Percentiles rank a stretch among this genome's conserved stretches.
phyloP scores from a whole-genome alignment of 1,284 basidiomycete genomes.

The Athelia sp. region DNA sequence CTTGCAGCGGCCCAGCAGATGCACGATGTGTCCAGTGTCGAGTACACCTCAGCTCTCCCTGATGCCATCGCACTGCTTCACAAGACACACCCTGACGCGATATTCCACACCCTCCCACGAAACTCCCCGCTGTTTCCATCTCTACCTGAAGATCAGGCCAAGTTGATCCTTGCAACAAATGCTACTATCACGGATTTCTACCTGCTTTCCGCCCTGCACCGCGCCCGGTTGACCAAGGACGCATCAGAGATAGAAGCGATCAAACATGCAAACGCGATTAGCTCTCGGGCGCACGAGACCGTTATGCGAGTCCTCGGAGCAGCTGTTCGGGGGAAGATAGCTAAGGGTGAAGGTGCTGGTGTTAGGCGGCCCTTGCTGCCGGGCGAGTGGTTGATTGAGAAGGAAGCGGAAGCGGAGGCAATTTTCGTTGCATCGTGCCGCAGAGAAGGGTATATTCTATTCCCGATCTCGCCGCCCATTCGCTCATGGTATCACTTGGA shows the following conservation, averaged over 20 bases:
- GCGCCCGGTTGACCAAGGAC: constrained; percentile 75
- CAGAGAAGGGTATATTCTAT: constrained; percentile 66
- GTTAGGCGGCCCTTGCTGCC: constrained; percentile 56
- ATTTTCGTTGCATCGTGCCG: constrained; percentile 86
- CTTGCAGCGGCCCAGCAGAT: constrained; percentile 47
- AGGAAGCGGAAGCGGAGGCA: constrained; percentile 88
- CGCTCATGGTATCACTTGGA: constrained; percentile 1
- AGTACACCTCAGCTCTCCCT: constrained; percentile 44
- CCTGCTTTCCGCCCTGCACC: constrained; percentile 72
- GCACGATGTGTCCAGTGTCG: constrained; percentile 57
- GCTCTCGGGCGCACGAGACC: constrained; percentile 81
- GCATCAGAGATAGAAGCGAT: constrained; percentile 70
- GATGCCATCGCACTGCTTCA: constrained; percentile 47
- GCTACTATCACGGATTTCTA: constrained; percentile 46
- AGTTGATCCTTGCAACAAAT: constrained; percentile 29
- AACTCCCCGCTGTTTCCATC: constrained; percentile 51
- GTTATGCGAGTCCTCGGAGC: constrained; percentile 87
- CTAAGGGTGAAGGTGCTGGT: constrained; percentile 36
- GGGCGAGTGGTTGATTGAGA: constrained; percentile 81
- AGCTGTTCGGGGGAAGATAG: constrained; percentile 56
- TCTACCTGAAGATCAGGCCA: constrained; percentile 36
- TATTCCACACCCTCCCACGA: constrained; percentile 61
- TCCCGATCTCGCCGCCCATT: background rate
- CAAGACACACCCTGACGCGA: constrained; percentile 51
- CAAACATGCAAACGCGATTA: constrained; percentile 75